Evolutionary conservation across 768 basidiomycete genomes (phyloP), one percentile per base, ranked within the genome.

Genomic region (Kwoniella heveanensis): DNA sequence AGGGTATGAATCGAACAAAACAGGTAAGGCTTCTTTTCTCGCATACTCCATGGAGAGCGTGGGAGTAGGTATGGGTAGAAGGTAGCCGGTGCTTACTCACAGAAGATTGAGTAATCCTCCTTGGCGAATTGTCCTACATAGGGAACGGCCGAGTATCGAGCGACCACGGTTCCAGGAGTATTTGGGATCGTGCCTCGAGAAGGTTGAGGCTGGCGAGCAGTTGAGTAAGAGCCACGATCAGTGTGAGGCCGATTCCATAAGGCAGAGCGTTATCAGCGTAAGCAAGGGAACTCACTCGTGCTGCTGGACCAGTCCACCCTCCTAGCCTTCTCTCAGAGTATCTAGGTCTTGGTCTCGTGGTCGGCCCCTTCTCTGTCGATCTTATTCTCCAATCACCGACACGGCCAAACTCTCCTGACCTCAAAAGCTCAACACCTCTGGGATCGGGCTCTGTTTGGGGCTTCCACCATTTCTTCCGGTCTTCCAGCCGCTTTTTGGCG

Each of bases 51-150:
- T 13, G 32, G 32, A 32, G 32, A 5, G 32, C n/a, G n/a, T n/a
- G n/a, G n/a, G n/a, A n/a, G 47, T 9, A 21, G 10, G 12, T 39
- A 2, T 19, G 1, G 17, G 57, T n/a, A 39, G 44, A 48, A 5
- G 25, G 1, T 47, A 17, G 44, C 53, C 10, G 24, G 12, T 25
- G 47, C 5, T 25, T 46, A 77, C 75, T 71, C 60, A 76, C 70
- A 72, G 66, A 75, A 73, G 39, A 74, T 32, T 4, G 66, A 66
- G 46, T 77, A 72, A 53, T 76, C 78, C 56, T 76, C 73, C 25
- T 64, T 57, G 53, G 76, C 73, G 54, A 77, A 75, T 59, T 80
- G 77, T 19, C 78, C 78, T 19, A 80, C 77, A 54, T 80, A 80
- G 0, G 78, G 78, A 9, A 75, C 64, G 22, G 70, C 64, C 2